A percentile compares a stretch with the other conserved stretches of the same genome.
These are phyloP conservation scores for Plasmodium vivax DNA, from an alignment of 169 alveolate species.

Conservation along the genomic window DNA sequence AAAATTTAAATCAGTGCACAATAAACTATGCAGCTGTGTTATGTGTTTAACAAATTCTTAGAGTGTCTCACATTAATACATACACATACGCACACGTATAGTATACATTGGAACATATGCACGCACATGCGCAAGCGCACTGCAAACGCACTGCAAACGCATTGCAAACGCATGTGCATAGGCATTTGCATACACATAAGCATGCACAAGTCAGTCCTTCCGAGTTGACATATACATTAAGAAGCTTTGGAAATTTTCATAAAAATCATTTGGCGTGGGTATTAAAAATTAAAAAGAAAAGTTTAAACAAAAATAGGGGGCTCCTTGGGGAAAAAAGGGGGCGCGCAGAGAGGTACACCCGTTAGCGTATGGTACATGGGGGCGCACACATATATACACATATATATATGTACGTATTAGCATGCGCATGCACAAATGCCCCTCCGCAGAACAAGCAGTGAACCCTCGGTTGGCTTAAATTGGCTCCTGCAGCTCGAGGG, in stretches of 20 bases:
- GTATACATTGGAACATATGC: too few species aligned
- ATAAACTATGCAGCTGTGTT: slow-evolving; percentile 5
- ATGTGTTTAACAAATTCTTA: slow-evolving; percentile 17
- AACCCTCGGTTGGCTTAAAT: slow-evolving; percentile 22
- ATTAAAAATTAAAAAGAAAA: slow-evolving; percentile 49
- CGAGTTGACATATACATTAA: not conserved
- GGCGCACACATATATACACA: not conserved
- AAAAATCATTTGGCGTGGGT: slow-evolving; percentile 44
- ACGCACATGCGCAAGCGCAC: too few species aligned
- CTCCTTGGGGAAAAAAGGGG: not conserved
- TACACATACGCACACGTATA: not conserved
- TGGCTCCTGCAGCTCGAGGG: slow-evolving; percentile 82
- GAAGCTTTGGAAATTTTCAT: slow-evolving; percentile 33
- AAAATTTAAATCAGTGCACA: slow-evolving; percentile 24
- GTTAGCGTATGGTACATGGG: not conserved
- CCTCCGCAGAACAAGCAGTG: not conserved
- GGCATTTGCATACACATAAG: not conserved
- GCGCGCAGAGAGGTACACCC: not conserved
- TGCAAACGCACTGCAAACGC: too few species aligned
- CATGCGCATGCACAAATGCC: not conserved
- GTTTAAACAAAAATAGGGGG: slow-evolving; percentile 25
- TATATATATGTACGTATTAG: not conserved
- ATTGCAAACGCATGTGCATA: not conserved
- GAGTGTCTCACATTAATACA: not conserved
- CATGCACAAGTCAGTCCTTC: slow-evolving; percentile 6